phyloP scores from a whole-genome alignment of 2,329 filamentous ascomycete species.

The Epichloe scottii region DNA sequence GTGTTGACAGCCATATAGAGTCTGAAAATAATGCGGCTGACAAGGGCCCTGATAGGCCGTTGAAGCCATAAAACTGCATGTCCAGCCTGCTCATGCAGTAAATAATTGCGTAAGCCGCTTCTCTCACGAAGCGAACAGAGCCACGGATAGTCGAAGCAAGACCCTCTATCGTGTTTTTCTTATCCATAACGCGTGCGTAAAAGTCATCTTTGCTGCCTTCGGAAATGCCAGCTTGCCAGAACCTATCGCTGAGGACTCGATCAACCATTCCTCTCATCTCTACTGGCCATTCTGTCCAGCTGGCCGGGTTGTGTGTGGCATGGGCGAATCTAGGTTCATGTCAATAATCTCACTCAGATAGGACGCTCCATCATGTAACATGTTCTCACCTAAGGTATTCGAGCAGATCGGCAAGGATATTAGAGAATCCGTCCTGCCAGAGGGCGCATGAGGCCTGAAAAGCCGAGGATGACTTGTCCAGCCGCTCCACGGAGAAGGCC shows the following conservation, averaged over 20 bases:
- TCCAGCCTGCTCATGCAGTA: constrained; percentile 86
- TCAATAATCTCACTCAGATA: neutral
- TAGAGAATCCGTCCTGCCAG: constrained; percentile 75
- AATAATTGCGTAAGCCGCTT: constrained; percentile 87
- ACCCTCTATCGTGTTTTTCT: constrained; percentile 80
- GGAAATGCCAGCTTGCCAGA: constrained; percentile 97
- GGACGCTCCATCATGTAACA: neutral
- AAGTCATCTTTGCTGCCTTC: constrained; percentile 94
- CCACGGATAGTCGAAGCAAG: constrained; percentile 88
- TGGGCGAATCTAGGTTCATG: constrained; percentile 57
- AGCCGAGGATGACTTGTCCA: constrained; percentile 59
- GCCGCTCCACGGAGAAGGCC: constrained; percentile 81
- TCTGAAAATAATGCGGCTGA: constrained; percentile 76
- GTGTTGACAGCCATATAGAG: constrained; percentile 70
- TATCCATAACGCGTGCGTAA: constrained; percentile 80
- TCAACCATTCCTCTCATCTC: constrained; percentile 69
- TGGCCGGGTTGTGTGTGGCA: constrained; percentile 74
- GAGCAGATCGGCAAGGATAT: constrained; percentile 75
- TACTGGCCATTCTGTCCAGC: constrained; percentile 64
- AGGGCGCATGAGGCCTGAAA: constrained; percentile 66
- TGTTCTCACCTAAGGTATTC: constrained; percentile 58
- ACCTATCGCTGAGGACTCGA: constrained; percentile 80
- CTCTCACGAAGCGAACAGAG: constrained; percentile 76
- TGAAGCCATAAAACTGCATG: constrained; percentile 80
- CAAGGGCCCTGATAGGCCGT: constrained; percentile 69